Conservation (phyloP, 176 grass and related monocot genomes). For the Triticum monococcum region DNA sequence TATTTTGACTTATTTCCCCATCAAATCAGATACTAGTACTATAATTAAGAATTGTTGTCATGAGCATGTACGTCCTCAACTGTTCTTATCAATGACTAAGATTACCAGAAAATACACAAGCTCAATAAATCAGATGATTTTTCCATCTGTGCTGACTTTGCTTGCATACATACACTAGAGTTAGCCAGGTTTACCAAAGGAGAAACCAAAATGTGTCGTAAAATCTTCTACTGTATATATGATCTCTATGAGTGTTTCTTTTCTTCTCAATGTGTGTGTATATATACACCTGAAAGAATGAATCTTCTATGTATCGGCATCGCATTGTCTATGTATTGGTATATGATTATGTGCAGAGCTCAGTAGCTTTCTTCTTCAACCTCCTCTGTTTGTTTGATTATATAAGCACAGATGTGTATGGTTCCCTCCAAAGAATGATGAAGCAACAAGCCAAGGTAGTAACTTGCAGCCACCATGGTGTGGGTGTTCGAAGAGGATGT, state of each 20-base stretch:
- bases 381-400: background rate
- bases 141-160: background rate
- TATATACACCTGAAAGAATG: background rate
- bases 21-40: too few species aligned
- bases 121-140: too few species aligned
- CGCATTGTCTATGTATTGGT: background rate
- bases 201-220: background rate
- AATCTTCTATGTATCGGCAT: background rate
- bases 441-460: constrained; percentile 33
- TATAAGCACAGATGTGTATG: background rate
- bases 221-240: background rate
- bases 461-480: constrained; percentile 35
- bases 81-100: too few species aligned
- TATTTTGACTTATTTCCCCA: too few species aligned
- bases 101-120: too few species aligned
- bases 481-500: background rate
- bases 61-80: too few species aligned
- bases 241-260: background rate
- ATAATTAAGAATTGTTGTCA: too few species aligned
- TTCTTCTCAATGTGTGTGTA: background rate
- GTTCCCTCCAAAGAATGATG: constrained; percentile 20
- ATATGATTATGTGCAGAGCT: constrained; percentile 25
- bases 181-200: background rate
- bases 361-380: background rate
- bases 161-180: background rate